Conservation (phyloP, 2,329 filamentous ascomycete genomes). For the Claviceps maximensis region DNA sequence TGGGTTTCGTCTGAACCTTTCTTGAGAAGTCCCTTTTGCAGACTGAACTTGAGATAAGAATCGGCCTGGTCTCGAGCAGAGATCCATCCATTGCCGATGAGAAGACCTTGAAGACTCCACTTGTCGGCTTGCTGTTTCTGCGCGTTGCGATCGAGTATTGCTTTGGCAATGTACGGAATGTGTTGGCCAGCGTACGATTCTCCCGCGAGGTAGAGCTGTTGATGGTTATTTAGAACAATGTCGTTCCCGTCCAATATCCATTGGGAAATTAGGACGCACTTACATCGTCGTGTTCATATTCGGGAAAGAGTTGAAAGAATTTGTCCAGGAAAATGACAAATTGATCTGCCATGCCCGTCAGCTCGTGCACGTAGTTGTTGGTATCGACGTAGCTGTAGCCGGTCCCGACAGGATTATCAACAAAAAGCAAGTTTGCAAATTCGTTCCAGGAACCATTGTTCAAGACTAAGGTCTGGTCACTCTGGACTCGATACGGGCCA, state of each 20-base stretch:
- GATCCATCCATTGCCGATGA: slow-evolving; percentile 98
- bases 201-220: slow-evolving; percentile 79
- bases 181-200: slow-evolving; percentile 96
- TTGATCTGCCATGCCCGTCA: slow-evolving; percentile 79
- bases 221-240: not conserved
- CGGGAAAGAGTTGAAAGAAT: slow-evolving; percentile 80
- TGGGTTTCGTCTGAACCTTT: slow-evolving; percentile 51
- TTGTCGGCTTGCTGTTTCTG: slow-evolving; percentile 16
- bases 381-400: slow-evolving; percentile 94
- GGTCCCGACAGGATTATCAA: slow-evolving; percentile 93
- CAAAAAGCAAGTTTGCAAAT: slow-evolving; percentile 91
- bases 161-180: slow-evolving; percentile 91
- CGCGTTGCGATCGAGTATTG: slow-evolving; percentile 79
- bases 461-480: slow-evolving; percentile 56
- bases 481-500: slow-evolving; percentile 76
- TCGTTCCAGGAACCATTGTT: slow-evolving; percentile 98
- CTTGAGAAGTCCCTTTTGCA: slow-evolving; percentile 59
- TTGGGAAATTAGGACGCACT: slow-evolving; percentile 24
- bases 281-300: slow-evolving; percentile 86
- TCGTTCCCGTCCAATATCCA: not conserved
- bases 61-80: slow-evolving; percentile 82
- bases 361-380: slow-evolving; percentile 71
- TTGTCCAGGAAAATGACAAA: slow-evolving; percentile 84
- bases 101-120: slow-evolving; percentile 73
- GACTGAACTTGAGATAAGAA: slow-evolving; percentile 70